Conservation (phyloP, 1,284 basidiomycete species). For the Golubevia sp. region DNA sequence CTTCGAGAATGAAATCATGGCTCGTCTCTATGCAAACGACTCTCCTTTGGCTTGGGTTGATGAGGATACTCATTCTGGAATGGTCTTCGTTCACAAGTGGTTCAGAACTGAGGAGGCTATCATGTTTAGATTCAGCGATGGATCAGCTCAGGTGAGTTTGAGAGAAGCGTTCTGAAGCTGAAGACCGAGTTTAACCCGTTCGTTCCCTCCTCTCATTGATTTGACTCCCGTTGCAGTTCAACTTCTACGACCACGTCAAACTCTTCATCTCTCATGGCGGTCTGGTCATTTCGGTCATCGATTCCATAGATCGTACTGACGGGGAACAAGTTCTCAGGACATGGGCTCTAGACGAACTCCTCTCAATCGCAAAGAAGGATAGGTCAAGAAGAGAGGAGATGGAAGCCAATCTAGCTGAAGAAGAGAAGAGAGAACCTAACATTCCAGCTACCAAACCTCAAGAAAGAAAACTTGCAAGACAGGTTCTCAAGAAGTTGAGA, state of each 20-base stretch:
- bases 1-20: slow-evolving; percentile 57
- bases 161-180: not conserved
- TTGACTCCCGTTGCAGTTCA: slow-evolving; percentile 47
- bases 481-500: slow-evolving; percentile 19
- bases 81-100: slow-evolving; percentile 57
- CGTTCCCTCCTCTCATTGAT: no score
- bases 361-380: slow-evolving; percentile 41
- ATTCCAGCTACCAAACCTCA: slow-evolving; percentile 16
- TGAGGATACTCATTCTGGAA: slow-evolving; percentile 12
- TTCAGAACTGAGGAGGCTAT: slow-evolving; percentile 54
- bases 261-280: slow-evolving; percentile 43
- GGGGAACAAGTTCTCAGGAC: slow-evolving; percentile 37
- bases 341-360: slow-evolving; percentile 49
- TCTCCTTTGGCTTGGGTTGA: slow-evolving; percentile 42
- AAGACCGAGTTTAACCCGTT: not conserved
- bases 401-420: slow-evolving; percentile 4
- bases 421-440: slow-evolving; percentile 9
- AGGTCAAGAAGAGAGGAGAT: slow-evolving; percentile 33
- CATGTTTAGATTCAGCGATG: slow-evolving; percentile 54
- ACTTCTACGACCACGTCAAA: slow-evolving; percentile 61
- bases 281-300: slow-evolving; percentile 46
- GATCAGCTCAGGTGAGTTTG: slow-evolving; percentile 26
- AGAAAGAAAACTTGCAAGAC: slow-evolving; percentile 21
- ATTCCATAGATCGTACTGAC: slow-evolving; percentile 35
- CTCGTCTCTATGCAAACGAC: slow-evolving; percentile 53